Conservation (phyloP, 805 yeast genomes). For the Saccharomycopsis fodiens region DNA sequence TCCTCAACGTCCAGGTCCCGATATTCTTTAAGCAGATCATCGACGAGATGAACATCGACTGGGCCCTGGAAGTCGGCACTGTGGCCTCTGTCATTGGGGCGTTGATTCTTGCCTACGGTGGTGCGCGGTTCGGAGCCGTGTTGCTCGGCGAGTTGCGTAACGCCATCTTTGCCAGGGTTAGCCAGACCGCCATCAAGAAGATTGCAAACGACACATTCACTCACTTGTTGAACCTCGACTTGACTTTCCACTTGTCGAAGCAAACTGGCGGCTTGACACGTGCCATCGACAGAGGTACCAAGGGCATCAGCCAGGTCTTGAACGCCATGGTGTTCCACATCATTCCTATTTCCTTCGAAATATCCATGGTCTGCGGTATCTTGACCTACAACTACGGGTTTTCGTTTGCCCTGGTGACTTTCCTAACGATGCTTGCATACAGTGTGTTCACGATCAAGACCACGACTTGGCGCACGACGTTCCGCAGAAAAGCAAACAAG, state of each 20-base stretch:
- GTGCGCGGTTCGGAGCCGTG: conserved; percentile 90
- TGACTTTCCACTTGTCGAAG: conserved; percentile 80
- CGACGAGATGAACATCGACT: conserved; percentile 89
- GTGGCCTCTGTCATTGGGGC: conserved; percentile 60
- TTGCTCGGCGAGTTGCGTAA: conserved; percentile 90
- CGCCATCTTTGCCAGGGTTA: conserved; percentile 92
- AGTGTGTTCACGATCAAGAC: conserved; percentile 82
- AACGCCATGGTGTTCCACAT: conserved; percentile 98
- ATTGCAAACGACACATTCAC: conserved; percentile 84
- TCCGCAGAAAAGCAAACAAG: conserved; percentile 79
- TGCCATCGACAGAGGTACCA: conserved; percentile 96
- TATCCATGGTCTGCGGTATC: conserved; percentile 87
- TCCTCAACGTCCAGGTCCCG: conserved; percentile 92
- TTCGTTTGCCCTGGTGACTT: conserved; percentile 82
- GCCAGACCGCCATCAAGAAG: conserved; percentile 85
- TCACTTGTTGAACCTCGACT: conserved; percentile 76
- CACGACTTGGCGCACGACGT: conserved; percentile 93
- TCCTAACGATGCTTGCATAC: conserved; percentile 83
- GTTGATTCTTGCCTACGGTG: conserved; percentile 78
- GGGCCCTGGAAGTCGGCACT: conserved; percentile 59
- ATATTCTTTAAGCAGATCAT: conserved; percentile 84
- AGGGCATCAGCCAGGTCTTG: conserved; percentile 89
- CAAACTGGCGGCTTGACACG: conserved; percentile 96
- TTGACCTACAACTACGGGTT: conserved; percentile 88
- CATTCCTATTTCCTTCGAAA: conserved; percentile 86